These are phyloP conservation scores for Trametes hirsuta DNA, from an alignment of 1,284 basidiomycete species.

Conservation along the genomic window DNA sequence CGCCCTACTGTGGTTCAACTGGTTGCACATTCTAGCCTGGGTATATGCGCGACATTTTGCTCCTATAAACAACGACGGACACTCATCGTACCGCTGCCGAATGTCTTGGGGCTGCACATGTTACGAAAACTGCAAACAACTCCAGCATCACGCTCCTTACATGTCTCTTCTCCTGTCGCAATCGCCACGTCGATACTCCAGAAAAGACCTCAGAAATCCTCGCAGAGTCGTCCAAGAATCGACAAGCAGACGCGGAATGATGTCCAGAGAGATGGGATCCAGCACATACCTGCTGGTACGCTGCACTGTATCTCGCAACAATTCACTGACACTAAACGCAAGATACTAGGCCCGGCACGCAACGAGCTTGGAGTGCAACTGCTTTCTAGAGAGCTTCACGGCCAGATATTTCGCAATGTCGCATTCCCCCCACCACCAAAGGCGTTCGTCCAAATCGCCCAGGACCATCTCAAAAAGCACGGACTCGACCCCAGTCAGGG, in stretches of 20 bases:
- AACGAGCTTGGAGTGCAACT: slow-evolving; percentile 94
- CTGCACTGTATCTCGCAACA: neutral
- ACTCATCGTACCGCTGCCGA: neutral
- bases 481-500: slow-evolving; percentile 82
- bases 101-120: slow-evolving; percentile 27
- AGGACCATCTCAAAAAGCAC: slow-evolving; percentile 79
- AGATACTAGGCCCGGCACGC: slow-evolving; percentile 50
- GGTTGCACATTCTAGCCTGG: neutral
- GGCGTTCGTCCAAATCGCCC: slow-evolving; percentile 74
- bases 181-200: slow-evolving; percentile 10
- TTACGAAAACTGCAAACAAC: slow-evolving; percentile 27
- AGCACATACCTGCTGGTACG: slow-evolving; percentile 11
- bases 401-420: slow-evolving; percentile 82
- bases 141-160: slow-evolving; percentile 17
- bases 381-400: slow-evolving; percentile 78
- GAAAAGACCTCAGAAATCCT: slow-evolving; percentile 1
- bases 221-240: neutral
- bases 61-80: neutral
- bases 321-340: neutral
- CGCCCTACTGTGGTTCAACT: neutral
- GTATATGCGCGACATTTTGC: neutral
- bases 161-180: slow-evolving; percentile 15
- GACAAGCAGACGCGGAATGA: neutral
- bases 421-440: slow-evolving; percentile 66
- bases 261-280: neutral